Percentiles rank a stretch among this genome's conserved stretches.
Conservation (phyloP, 192 early-diverging fungal species). For the Coemansia sp. region DNA sequence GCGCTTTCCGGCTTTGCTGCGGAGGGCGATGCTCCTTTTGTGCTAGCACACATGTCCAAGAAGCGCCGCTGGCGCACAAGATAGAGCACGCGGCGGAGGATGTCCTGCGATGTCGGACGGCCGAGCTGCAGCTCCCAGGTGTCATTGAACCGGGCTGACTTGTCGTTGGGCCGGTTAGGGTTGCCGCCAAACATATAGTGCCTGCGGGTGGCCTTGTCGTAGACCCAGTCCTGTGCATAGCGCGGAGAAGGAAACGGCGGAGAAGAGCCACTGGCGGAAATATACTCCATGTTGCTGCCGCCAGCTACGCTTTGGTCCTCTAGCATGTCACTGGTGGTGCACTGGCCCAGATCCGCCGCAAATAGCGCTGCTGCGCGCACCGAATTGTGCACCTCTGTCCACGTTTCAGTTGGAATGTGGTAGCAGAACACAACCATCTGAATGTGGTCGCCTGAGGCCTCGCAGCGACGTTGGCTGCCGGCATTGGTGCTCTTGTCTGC, state of each 20-base stretch:
- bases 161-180: constrained; percentile 55
- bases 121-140: constrained; percentile 38
- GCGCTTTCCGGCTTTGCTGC: background rate
- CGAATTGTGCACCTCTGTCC: constrained; percentile 48
- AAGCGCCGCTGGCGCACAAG: constrained; percentile 77
- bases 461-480: constrained; percentile 1
- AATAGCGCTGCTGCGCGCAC: constrained; percentile 18
- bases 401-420: constrained; percentile 54
- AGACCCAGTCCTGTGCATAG: constrained; percentile 90
- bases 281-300: constrained; percentile 4
- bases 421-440: constrained; percentile 48
- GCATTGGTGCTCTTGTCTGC: background rate
- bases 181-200: constrained; percentile 97
- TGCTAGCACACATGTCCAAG: constrained; percentile 68
- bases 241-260: constrained; percentile 70
- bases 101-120: constrained; percentile 60
- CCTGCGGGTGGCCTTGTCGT: constrained; percentile 62
- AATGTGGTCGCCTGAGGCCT: constrained; percentile 19
- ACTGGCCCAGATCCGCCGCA: constrained; percentile 40
- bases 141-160: constrained; percentile 48
- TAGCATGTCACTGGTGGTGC: constrained; percentile 22
- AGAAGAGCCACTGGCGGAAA: constrained; percentile 7
- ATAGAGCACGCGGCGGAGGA: constrained; percentile 71
- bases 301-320: background rate
- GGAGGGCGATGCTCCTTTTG: background rate